Conservation (phyloP, 352 stramenopile species). For the Thalassiosira exigua region DNA sequence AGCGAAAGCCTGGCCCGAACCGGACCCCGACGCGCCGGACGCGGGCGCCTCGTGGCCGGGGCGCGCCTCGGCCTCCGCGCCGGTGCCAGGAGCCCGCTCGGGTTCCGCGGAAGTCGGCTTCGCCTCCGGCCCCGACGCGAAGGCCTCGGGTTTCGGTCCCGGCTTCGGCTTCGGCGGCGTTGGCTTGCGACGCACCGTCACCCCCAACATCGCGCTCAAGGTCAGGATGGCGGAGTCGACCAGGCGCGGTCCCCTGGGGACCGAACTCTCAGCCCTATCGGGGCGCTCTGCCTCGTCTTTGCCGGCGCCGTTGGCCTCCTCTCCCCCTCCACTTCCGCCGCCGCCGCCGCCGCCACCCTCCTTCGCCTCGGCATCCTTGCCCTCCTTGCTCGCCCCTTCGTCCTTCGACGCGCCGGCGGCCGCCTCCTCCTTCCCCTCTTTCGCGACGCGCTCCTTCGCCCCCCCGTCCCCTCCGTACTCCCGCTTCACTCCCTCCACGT, state of each 20-base stretch:
- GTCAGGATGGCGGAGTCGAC: constrained; percentile 49
- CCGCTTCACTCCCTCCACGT: constrained; percentile 26
- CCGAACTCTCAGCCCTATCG: neutral
- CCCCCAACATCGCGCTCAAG: constrained; percentile 45
- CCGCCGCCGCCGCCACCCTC: neutral
- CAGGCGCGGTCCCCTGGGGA: constrained; percentile 37
- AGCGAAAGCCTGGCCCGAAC: too few species aligned
- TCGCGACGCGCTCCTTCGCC: constrained; percentile 4
- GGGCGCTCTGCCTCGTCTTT: neutral
- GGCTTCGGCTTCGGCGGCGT: neutral
- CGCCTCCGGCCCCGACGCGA: too few species aligned
- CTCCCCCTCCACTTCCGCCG: neutral
- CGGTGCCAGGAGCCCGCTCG: too few species aligned
- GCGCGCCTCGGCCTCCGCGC: too few species aligned
- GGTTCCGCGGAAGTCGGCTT: too few species aligned
- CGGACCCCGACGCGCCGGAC: too few species aligned
- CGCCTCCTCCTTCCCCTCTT: constrained; percentile 9
- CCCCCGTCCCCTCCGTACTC: constrained; percentile 21
- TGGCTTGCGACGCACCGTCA: constrained; percentile 12
- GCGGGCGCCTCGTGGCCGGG: too few species aligned
- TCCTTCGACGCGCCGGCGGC: neutral
- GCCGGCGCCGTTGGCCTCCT: too few species aligned
- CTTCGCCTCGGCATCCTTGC: neutral
- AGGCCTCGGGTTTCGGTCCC: neutral
- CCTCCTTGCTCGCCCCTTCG: constrained; percentile 10